Conservation (phyloP, 257 asterid genomes). For the Penstemon newberryi region DNA sequence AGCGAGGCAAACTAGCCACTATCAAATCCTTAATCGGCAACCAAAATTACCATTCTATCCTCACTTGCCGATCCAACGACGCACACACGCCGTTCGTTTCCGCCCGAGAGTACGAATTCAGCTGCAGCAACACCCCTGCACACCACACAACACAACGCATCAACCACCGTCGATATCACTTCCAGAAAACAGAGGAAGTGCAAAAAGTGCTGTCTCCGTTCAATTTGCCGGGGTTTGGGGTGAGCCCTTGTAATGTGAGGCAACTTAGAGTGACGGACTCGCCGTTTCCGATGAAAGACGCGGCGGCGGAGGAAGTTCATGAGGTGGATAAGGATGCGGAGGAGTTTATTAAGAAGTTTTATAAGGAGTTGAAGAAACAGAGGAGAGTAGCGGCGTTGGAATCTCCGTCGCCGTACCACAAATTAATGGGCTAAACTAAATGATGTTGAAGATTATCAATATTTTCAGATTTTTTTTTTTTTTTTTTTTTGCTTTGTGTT, state of each 20-base stretch:
- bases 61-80: conserved; percentile 42
- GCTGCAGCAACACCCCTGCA: conserved; percentile 52
- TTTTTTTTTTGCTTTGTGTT: no score
- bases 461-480: no score
- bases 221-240: conserved; percentile 26
- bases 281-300: conserved; percentile 20
- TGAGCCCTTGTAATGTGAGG: conserved; percentile 11
- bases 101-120: conserved; percentile 46
- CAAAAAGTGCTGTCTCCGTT: conserved; percentile 22
- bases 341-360: conserved; percentile 49
- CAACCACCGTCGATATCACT: not conserved
- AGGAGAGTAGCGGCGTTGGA: conserved; percentile 39
- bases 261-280: conserved; percentile 32
- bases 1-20: conserved; percentile 28
- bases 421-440: conserved; percentile 23
- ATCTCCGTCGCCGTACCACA: conserved; percentile 51
- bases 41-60: conserved; percentile 33
- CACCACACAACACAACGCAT: conserved; percentile 14
- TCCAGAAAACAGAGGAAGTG: conserved; percentile 11
- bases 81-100: conserved; percentile 31
- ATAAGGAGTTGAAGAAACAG: conserved; percentile 49
- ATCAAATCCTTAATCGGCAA: conserved; percentile 23
- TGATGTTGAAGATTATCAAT: not conserved
- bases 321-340: conserved; percentile 51
- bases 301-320: not conserved